Conservation (phyloP, 306 rosid species). For the Fragaria vesca region DNA sequence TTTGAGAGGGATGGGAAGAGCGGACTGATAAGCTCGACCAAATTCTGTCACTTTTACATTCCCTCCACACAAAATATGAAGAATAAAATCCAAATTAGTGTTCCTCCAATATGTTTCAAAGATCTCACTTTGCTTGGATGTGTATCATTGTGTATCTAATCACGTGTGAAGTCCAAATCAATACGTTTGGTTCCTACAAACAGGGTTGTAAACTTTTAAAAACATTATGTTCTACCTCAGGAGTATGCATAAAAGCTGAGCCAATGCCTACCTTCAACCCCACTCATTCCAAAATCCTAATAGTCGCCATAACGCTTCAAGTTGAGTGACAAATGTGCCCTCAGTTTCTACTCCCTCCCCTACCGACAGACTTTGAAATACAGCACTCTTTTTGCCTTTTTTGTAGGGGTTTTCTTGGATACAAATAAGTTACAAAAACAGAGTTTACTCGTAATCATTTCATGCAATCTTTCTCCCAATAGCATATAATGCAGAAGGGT, state of each 20-base stretch:
- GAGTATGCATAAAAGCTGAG: constrained; percentile 14
- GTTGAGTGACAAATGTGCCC: constrained; percentile 11
- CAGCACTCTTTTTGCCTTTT: too few relatives aligned
- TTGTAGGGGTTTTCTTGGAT: too few relatives aligned
- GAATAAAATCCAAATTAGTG: neutral
- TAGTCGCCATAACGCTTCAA: neutral
- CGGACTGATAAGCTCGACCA: neutral
- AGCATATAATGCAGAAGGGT: neutral
- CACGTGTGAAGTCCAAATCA: neutral
- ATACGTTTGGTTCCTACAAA: neutral
- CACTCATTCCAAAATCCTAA: constrained; percentile 24
- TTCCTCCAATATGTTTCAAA: neutral
- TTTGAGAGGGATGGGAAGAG: neutral
- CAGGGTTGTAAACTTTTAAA: neutral
- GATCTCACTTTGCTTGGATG: neutral
- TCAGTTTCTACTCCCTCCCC: neutral
- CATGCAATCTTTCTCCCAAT: neutral
- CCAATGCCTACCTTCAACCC: constrained; percentile 21
- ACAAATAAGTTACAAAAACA: too few relatives aligned
- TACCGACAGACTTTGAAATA: neutral
- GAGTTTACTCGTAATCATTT: neutral
- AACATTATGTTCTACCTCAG: neutral
- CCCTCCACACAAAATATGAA: neutral
- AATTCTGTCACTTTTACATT: neutral
- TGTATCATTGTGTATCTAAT: neutral